Evolutionary conservation across 805 yeast species (phyloP), one percentile per base, ranked within the genome.

Genomic region (Monosporozyma servazzii): DNA sequence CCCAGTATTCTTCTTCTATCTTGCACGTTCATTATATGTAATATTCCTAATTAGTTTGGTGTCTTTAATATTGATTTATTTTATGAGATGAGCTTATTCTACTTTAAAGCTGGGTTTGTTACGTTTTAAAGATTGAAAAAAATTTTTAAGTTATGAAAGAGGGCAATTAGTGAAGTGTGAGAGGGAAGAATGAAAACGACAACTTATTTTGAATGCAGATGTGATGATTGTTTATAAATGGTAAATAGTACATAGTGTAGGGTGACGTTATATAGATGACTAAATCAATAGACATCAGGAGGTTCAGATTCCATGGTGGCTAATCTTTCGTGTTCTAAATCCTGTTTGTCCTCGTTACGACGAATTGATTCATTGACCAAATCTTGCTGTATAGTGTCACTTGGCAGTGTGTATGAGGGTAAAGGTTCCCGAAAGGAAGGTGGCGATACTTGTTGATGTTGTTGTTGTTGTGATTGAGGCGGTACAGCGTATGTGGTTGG

Each of bases 1-100:
- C 96, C 96, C 31, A 86, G 62, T n/a, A 89, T 74, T 65, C 96
- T 77, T 75, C 96, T 80, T 74, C 96, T 79, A 64, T 91, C 97
- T 43, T 63, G 66, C 7, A 62, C 62, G 48, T 59, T 61, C 70
- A 66, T 65, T 30, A 1, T 45, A 2, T 41, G 20, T 27, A 17
- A 2, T 13, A 13, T 2, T 33, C 13, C 15, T 17, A 13, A 10
- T 31, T 15, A 30, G 11, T 30, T 30, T 30, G 36, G 27, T 25
- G 27, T 25, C 27, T 25, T 25, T 25, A 30, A 30, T 30, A 30
- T 30, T 30, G 5, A 13, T 30, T 13, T 11, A 30, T 15, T 30
- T 13, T 11, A 30, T 15, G 33, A 25, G 44, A 25, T 25, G 27
- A 25, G 27, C 27, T 25, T 25, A 25, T 25, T n/a, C n/a, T n/a